Evolutionary conservation across 208 protist genomes (phyloP).

Genomic region (Porcisia hertigi): DNA sequence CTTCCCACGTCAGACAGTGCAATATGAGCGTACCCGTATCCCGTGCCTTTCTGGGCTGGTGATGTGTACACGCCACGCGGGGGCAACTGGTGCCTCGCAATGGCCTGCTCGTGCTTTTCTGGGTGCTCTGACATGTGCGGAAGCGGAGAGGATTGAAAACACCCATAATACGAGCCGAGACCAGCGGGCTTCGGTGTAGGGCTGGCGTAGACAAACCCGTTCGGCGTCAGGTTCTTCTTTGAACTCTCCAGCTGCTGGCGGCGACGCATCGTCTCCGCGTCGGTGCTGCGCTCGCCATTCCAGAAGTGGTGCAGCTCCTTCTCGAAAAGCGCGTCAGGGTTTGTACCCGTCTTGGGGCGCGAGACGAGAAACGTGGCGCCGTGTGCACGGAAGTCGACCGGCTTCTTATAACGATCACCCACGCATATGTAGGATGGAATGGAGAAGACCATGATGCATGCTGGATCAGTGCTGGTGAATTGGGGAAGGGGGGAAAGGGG

Average conservation of each 20-base stretch:
- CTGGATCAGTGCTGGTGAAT: neutral
- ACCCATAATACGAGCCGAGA: conserved; percentile 87
- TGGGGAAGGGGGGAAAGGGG: neutral
- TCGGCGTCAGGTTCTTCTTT: conserved; percentile 77
- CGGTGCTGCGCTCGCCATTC: conserved; percentile 81
- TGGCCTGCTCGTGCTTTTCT: conserved; percentile 35
- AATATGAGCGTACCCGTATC: conserved; percentile 66
- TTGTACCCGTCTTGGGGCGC: conserved; percentile 76
- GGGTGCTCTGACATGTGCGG: conserved; percentile 62
- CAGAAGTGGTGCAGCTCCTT: conserved; percentile 81
- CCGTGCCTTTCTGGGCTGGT: conserved; percentile 64
- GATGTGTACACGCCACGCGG: conserved; percentile 83
- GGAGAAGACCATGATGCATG: conserved; percentile 82
- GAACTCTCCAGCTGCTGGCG: conserved; percentile 53
- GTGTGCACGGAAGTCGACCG: conserved; percentile 61
- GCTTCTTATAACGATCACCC: conserved; percentile 72
- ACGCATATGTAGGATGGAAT: conserved; percentile 84
- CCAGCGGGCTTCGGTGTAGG: conserved; percentile 53
- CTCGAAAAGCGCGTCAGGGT: conserved; percentile 85
- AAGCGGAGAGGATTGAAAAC: conserved; percentile 60
- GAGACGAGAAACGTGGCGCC: conserved; percentile 70
- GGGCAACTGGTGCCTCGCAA: conserved; percentile 31
- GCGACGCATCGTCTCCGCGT: conserved; percentile 54
- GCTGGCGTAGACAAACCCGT: conserved; percentile 72
- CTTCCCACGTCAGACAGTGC: conserved; percentile 55